These are phyloP conservation scores for Pseudophaeomoniella oleicola DNA, from an alignment of 2,329 filamentous ascomycete genomes.

Conservation along the genomic window DNA sequence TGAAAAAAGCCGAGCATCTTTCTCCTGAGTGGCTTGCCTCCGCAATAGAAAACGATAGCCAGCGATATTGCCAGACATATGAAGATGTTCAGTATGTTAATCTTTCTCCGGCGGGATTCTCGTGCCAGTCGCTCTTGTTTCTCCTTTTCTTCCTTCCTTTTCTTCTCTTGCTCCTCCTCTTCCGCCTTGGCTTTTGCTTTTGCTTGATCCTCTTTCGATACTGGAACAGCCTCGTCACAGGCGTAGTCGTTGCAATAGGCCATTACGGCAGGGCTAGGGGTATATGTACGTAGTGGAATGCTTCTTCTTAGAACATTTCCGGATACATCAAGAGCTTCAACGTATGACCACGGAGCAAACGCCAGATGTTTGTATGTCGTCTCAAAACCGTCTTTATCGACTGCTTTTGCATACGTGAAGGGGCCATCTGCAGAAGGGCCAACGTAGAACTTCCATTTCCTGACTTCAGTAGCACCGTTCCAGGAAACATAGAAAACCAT, in stretches of 20 bases:
- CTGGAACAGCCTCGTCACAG: conserved; percentile 7
- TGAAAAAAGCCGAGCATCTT: neutral
- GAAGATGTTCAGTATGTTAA: neutral
- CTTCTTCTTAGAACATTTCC: conserved; percentile 19
- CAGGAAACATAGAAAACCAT: conserved; percentile 23
- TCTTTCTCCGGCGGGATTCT: neutral
- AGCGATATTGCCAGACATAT: neutral
- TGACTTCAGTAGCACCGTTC: conserved; percentile 36
- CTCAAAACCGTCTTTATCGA: conserved; percentile 23
- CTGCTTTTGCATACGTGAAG: conserved; percentile 15
- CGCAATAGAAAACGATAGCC: neutral
- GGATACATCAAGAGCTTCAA: conserved; percentile 19
- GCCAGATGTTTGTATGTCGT: conserved; percentile 16
- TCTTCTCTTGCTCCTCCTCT: conserved; percentile 3
- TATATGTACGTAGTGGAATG: conserved; percentile 20
- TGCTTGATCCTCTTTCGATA: conserved; percentile 5
- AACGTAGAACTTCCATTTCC: conserved; percentile 20
- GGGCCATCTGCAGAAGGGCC: conserved; percentile 12
- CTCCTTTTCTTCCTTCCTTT: conserved; percentile 1
- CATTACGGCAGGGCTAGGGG: conserved; percentile 18
- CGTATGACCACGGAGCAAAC: conserved; percentile 11
- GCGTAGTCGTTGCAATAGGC: conserved; percentile 10
- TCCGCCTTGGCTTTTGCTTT: conserved; percentile 5
- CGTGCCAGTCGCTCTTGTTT: conserved; percentile 1
- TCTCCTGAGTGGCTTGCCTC: neutral